phyloP scores from a whole-genome alignment of 768 basidiomycete species.

The Lactarius hengduanensis region DNA sequence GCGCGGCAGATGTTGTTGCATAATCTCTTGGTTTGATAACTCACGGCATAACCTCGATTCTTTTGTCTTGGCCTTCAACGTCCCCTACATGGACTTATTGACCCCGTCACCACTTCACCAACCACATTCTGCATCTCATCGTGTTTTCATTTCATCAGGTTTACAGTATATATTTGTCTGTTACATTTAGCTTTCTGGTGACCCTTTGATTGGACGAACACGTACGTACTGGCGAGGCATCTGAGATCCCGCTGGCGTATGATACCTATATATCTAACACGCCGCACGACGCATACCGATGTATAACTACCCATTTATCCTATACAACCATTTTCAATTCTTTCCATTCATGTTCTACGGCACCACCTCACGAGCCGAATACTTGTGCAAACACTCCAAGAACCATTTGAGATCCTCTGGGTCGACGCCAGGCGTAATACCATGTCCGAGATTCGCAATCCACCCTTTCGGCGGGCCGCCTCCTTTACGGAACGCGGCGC shows the following conservation, averaged over 20 bases:
- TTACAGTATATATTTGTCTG: slow-evolving; percentile 24
- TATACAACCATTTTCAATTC: slow-evolving; percentile 27
- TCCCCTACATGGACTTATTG: slow-evolving; percentile 16
- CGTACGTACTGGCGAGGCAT: slow-evolving; percentile 23
- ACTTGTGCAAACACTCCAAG: slow-evolving; percentile 85
- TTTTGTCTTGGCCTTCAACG: slow-evolving; percentile 17
- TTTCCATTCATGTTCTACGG: slow-evolving; percentile 7
- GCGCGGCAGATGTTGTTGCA: slow-evolving; percentile 80
- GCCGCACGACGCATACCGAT: slow-evolving; percentile 23
- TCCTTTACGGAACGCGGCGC: slow-evolving; percentile 61
- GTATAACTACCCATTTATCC: slow-evolving; percentile 27
- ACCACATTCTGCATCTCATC: slow-evolving; percentile 18
- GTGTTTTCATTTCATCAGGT: slow-evolving; percentile 18
- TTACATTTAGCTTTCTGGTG: slow-evolving; percentile 21
- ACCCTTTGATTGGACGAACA: slow-evolving; percentile 21
- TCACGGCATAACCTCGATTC: slow-evolving; percentile 17
- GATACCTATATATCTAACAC: slow-evolving; percentile 25
- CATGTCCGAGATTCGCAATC: slow-evolving; percentile 97
- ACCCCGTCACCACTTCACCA: slow-evolving; percentile 4
- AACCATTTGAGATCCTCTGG: slow-evolving; percentile 92
- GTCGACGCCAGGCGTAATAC: slow-evolving; percentile 93
- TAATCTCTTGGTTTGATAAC: slow-evolving; percentile 36
- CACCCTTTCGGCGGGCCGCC: slow-evolving; percentile 62
- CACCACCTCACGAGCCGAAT: slow-evolving; percentile 45
- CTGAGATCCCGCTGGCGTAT: slow-evolving; percentile 23